phyloP scores from a whole-genome alignment of 179 eudicot genomes.

The Nepenthes alata region DNA sequence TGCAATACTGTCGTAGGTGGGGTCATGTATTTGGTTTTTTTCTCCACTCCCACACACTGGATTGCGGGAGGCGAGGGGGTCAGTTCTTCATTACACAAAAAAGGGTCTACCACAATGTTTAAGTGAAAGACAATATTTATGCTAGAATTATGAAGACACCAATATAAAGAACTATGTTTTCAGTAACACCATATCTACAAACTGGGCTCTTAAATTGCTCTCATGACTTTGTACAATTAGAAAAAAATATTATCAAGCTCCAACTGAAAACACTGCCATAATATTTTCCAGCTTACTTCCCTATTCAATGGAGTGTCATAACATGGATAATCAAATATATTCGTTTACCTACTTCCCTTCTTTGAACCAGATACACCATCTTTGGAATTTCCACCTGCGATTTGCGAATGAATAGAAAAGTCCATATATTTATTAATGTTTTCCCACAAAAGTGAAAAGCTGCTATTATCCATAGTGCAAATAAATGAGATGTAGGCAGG shows the following conservation, averaged over 20 bases:
- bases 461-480: conserved; percentile 39
- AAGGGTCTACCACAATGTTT: too few relatives aligned
- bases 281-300: conserved; percentile 22
- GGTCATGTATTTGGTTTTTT: too few relatives aligned
- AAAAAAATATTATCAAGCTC: background rate
- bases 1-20: too few relatives aligned
- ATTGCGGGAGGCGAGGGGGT: too few relatives aligned
- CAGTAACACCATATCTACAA: too few relatives aligned
- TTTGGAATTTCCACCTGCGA: conserved; percentile 99
- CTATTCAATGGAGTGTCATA: conserved; percentile 40
- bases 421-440: conserved; percentile 78
- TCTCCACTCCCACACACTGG: too few relatives aligned
- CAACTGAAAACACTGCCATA: conserved; percentile 16
- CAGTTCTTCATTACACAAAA: too few relatives aligned
- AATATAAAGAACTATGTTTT: too few relatives aligned
- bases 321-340: conserved; percentile 65
- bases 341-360: conserved; percentile 99
- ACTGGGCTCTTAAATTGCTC: too few relatives aligned
- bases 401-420: conserved; percentile 86
- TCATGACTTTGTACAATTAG: background rate
- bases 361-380: conserved; percentile 99
- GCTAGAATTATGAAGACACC: too few relatives aligned
- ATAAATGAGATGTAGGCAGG: conserved; percentile 14
- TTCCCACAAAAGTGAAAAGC: conserved; percentile 37
- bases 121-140: too few relatives aligned